These are phyloP conservation scores for Choiromyces venosus DNA, from an alignment of 495 filamentous ascomycete genomes.

Conservation along the genomic window DNA sequence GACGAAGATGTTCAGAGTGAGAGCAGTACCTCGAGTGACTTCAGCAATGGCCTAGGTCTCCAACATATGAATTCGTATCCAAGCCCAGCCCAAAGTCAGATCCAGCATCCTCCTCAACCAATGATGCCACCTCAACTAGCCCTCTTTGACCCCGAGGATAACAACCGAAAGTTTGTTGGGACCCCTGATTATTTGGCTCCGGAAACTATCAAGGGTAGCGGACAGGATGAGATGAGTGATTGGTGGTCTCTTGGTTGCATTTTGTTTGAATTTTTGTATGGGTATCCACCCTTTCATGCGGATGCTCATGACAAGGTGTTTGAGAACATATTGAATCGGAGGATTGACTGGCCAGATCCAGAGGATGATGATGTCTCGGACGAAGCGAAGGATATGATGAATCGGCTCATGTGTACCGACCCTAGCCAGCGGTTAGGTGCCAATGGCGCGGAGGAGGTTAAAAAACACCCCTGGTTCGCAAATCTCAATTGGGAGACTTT, in stretches of 20 bases:
- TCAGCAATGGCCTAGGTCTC: conserved; percentile 40
- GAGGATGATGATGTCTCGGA: conserved; percentile 64
- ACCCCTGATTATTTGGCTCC: conserved; percentile 96
- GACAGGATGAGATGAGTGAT: conserved; percentile 96
- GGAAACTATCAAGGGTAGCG: conserved; percentile 89
- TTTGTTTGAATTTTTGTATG: conserved; percentile 90
- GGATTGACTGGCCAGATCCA: conserved; percentile 79
- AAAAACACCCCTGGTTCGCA: conserved; percentile 80
- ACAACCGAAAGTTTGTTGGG: conserved; percentile 86
- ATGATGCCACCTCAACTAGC: conserved; percentile 96
- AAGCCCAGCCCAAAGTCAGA: conserved; percentile 38
- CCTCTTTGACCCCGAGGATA: conserved; percentile 91
- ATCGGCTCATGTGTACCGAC: conserved; percentile 76
- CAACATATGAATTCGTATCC: conserved; percentile 41
- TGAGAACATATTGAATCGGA: conserved; percentile 85
- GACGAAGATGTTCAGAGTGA: conserved; percentile 60
- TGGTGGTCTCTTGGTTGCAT: conserved; percentile 99
- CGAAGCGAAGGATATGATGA: conserved; percentile 89
- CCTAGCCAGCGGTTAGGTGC: conserved; percentile 74
- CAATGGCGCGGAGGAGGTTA: conserved; percentile 90
- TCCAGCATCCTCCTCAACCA: conserved; percentile 57
- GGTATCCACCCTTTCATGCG: conserved; percentile 90
- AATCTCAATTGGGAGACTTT: conserved; percentile 85
- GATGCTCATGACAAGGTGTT: conserved; percentile 88
- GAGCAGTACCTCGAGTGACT: conserved; percentile 44